A percentile compares a stretch with the other conserved stretches of the same genome.
phyloP scores from a whole-genome alignment of 2,329 filamentous ascomycete genomes.

The Aspergillus brasiliensis region DNA sequence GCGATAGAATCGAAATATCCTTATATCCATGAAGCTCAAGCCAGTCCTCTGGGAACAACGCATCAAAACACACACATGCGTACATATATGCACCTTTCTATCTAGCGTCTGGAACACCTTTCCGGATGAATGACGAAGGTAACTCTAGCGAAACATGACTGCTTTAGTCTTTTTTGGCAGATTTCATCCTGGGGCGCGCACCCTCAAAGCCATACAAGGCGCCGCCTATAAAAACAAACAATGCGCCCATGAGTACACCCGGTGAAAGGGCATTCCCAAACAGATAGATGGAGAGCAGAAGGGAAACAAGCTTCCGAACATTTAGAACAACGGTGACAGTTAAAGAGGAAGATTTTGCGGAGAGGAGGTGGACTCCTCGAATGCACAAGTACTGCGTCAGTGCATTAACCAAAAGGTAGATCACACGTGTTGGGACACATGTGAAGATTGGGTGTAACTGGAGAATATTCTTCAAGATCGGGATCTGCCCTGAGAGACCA shows the following conservation, averaged over 20 bases:
- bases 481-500: not conserved
- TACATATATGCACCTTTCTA: too few species aligned
- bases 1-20: too few species aligned
- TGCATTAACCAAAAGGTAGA: slow-evolving; percentile 56
- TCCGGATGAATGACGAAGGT: too few species aligned
- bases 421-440: slow-evolving; percentile 37
- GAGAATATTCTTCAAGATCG: not conserved
- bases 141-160: too few species aligned
- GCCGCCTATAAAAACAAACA: slow-evolving; percentile 87
- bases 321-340: slow-evolving; percentile 97
- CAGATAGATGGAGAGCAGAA: slow-evolving; percentile 87
- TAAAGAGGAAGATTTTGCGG: slow-evolving; percentile 82
- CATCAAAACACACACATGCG: too few species aligned
- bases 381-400: slow-evolving; percentile 94
- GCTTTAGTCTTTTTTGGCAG: slow-evolving; percentile 23
- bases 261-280: slow-evolving; percentile 82
- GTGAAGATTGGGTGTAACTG: slow-evolving; percentile 27
- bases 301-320: slow-evolving; percentile 87
- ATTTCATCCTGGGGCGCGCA: slow-evolving; percentile 34
- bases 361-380: slow-evolving; percentile 91
- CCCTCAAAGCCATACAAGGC: slow-evolving; percentile 82
- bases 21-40: too few species aligned
- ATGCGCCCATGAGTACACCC: slow-evolving; percentile 78
- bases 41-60: too few species aligned
- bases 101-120: too few species aligned